A percentile compares a stretch with the other conserved stretches of the same genome.
Evolutionary conservation across 2,329 filamentous ascomycete genomes (phyloP).

Genomic region (Chalaropsis thielavioides): DNA sequence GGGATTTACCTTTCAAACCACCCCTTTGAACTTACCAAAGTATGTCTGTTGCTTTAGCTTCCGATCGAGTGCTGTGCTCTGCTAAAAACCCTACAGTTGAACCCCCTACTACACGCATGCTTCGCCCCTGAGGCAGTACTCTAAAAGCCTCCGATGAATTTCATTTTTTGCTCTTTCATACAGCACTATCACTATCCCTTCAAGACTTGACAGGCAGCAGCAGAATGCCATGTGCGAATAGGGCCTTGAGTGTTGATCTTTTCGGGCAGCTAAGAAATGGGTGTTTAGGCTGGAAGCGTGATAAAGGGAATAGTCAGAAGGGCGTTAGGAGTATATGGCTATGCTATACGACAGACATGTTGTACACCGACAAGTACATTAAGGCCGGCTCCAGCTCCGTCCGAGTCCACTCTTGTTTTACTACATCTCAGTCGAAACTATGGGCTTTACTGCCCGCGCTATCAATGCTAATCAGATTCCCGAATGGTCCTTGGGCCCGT

Average conservation of each 20-base stretch:
- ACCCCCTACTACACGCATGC: not conserved
- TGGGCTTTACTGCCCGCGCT: constrained; percentile 20
- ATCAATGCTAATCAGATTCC: constrained; percentile 22
- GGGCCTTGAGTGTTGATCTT: no score
- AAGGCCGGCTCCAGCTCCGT: not conserved
- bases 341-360: not conserved
- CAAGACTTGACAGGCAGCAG: not conserved
- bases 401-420: not conserved
- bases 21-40: no score
- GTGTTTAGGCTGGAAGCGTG: no score
- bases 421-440: constrained; percentile 21
- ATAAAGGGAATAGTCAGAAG: not conserved
- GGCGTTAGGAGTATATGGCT: not conserved
- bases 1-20: no score
- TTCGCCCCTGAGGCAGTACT: not conserved
- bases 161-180: no score
- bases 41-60: no score
- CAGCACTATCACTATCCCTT: no score
- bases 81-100: not conserved
- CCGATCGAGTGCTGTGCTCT: no score
- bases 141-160: not conserved
- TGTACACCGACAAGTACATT: not conserved
- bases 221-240: not conserved
- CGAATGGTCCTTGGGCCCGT: constrained; percentile 27
- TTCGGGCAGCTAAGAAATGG: no score